Evolutionary conservation across 2,329 filamentous ascomycete species (phyloP).

Genomic region (Parafenestella ontariensis): DNA sequence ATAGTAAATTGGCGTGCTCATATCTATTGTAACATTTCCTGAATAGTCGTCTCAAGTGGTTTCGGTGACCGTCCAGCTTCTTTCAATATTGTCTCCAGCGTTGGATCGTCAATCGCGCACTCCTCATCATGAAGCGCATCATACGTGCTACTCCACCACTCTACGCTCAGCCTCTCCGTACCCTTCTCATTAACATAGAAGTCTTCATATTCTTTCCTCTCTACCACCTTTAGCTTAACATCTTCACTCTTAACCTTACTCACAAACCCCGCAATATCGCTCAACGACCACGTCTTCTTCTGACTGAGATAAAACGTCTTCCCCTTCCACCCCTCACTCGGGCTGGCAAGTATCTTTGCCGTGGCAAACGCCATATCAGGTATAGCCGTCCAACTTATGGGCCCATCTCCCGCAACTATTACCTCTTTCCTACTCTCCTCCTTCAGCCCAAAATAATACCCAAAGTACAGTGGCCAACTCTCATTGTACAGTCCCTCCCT

Average conservation of each 20-base stretch:
- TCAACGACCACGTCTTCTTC: conserved; percentile 32
- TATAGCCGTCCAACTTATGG: conserved; percentile 55
- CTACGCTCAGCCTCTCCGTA: conserved; percentile 47
- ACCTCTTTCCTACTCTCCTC: conserved; percentile 48
- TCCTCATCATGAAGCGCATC: conserved; percentile 53
- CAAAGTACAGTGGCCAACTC: conserved; percentile 57
- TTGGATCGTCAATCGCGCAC: conserved; percentile 52
- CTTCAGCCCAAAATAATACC: conserved; percentile 49
- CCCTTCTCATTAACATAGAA: conserved; percentile 49
- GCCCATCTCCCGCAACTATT: conserved; percentile 51
- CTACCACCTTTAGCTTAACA: conserved; percentile 47
- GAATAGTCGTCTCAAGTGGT: conserved; percentile 49
- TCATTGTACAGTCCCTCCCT: conserved; percentile 57
- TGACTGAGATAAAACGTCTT: conserved; percentile 51
- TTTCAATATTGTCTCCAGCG: conserved; percentile 49
- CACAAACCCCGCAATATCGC: conserved; percentile 42
- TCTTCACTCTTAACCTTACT: conserved; percentile 33
- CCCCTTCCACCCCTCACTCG: conserved; percentile 40
- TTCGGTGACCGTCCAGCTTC: conserved; percentile 46
- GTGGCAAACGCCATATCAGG: conserved; percentile 53
- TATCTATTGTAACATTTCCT: conserved; percentile 48
- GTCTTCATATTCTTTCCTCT: conserved; percentile 50
- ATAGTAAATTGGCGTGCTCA: too few relatives aligned
- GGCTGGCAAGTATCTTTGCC: conserved; percentile 48
- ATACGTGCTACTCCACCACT: conserved; percentile 57